Base-by-base conservation (phyloP, 169 alveolate species). In the Babesia divergens region DNA sequence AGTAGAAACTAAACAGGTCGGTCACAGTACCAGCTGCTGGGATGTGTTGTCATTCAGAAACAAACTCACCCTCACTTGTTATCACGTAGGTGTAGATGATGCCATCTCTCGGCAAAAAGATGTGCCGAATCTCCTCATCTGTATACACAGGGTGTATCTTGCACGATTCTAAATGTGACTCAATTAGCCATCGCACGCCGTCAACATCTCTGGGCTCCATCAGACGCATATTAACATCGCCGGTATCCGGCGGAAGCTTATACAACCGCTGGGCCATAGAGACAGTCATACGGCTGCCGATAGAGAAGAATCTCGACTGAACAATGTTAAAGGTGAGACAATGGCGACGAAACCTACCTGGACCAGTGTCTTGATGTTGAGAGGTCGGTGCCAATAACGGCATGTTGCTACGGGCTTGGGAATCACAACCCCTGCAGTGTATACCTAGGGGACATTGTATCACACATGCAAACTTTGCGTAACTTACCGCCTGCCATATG, bases 401-500 rank as follows among this genome's bases (percentile, higher is more conserved):
- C 98, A 92, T 42, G 89, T 85, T 43, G 99, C 84, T 28, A 97
- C 89, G 3, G 99, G 99, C 31, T 89, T 92, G 13, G 99, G 98
- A 42, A 97, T 75, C 32, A 95, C 93, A 24, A 93, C 95, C 0
- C 99, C 99, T 22, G 98, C 98, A 18, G 99, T 96, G 89, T 95
- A 95, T n/a, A 89, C 74, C 84, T 74, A 32, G 16, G 11, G 24
- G 28, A 9, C 26, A 8, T 9, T n/a, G 0, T 34, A 18, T 18
- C 0, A 14, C n/a, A n/a, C n/a, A 7, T 31, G 26, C 13, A 1
- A 22, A n/a, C n/a, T n/a, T 26, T 6, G 14, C 49, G 69, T 72
- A 31, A 94, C 84, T 9, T 68, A 77, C 95, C 6, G 99, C 99
- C 86, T 97, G 98, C 98, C 99, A 97, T 20, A 94, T 86, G 65